Evolutionary conservation across 2,329 filamentous ascomycete species (phyloP), one percentile per base, ranked within the genome.

Genomic region (Ophiobolus disseminans): DNA sequence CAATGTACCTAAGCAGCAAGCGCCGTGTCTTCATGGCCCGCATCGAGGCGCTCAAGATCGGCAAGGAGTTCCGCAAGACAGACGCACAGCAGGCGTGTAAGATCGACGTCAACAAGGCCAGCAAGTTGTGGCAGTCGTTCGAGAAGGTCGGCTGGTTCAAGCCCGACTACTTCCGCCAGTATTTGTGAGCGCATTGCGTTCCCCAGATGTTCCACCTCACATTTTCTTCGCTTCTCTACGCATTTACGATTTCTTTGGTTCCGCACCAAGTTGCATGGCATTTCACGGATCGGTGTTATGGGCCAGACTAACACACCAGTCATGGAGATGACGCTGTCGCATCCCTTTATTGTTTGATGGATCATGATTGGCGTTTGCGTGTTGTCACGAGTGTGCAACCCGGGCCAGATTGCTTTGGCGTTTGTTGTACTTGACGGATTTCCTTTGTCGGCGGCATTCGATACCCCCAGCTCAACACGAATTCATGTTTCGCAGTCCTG

Each of bases 91-190:
- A 96, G 72, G 91, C 90, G n/a, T 96, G 91, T 82, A 95, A 95
- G 78, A 96, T 97, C 57, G 93, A 97, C 65, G 93, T 97, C 71
- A 97, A 97, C 80, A 97, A 97, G 79, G 91, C 92, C 3, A 95
- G 90, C 58, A 93, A 93, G 73, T 80, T 97, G 37, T 96, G 91
- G 89, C 86, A 86, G 28, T 91, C 91, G 5, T 97, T 90, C 68
- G 89, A 96, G 40, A 87, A 86, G 62, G 89, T 94, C 28, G 89
- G 88, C 60, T 96, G 91, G 90, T 85, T 96, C 55, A 80, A 88
- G 32, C 73, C 73, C 8, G 72, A 78, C 35, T 75, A 76, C 66
- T 82, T 84, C 53, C 63, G 72, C 48, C 67, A 79, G 51, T 78
- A 75, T 55, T 59, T 76, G 47, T 75, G 60, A 71, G 44, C 34